Base-by-base conservation (phyloP, 176 grass and related monocot species). In the Oryza meridionalis region DNA sequence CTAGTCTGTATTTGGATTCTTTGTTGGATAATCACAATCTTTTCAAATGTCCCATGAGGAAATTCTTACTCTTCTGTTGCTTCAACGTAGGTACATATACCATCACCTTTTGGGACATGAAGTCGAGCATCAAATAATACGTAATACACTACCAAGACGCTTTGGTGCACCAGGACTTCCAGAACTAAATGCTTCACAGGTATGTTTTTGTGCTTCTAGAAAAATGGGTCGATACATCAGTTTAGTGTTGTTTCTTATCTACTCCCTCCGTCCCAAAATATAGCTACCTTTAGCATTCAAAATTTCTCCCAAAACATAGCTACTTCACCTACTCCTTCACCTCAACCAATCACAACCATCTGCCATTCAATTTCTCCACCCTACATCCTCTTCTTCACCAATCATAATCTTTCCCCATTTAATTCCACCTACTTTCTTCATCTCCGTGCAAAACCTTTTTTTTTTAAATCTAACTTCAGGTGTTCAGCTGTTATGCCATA, bases 111-210 rank as follows among this genome's bases (percentile, higher is more conserved):
- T 99, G 82, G 97, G 97, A 51, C 97, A 99, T 86, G 97, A 99
- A 82, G 97, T 99, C 24, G 97, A 99, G 84, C 93, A 93, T 89
- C 97, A 96, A 84, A 84, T 92, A 86, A 89, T 99, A 82, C 91
- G 90, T 61, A 99, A 99, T 77, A 91, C 91, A 61, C 70, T 99
- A 71, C 93, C 93, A 3, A 92, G 88, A 33, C 93, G 97, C 69
- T 99, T 99, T 82, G 97, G 93, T 86, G 97, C 97, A 31, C 97
- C 97, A 73, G 97, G 97, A 51, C 90, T 99, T 72, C 97, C 97
- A 84, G 97, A 99, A 81, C 78, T 99, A 86, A 99, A 99, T 94
- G 97, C 97, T 87, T 99, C 97, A 25, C 97, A 99, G 92, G 97
- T 99, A 92, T 76, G 11, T 43, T 32, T 27, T 13, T 24, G 16